Percentiles rank a stretch among this genome's conserved stretches.
Evolutionary conservation across 345 rosid genomes (phyloP).

Genomic region (Salix purpurea): DNA sequence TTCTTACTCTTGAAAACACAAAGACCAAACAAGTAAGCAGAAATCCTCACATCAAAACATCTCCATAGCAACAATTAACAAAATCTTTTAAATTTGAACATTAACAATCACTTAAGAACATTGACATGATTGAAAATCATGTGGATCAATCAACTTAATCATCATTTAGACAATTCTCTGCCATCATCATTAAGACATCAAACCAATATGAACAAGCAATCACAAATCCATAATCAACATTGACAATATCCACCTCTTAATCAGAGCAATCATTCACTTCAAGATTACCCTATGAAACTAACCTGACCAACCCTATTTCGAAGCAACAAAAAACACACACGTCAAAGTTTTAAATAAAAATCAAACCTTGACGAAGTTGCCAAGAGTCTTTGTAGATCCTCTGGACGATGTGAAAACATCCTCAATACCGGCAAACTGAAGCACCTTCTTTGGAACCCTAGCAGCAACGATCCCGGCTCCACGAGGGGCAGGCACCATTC

Average conservation of each 20-base stretch:
- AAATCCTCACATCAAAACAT: not conserved
- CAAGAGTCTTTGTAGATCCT: constrained; percentile 78
- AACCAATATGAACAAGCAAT: too few species aligned
- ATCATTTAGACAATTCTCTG: too few species aligned
- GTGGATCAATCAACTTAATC: too few species aligned
- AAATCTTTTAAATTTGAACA: not conserved
- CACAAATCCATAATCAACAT: too few species aligned
- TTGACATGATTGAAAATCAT: too few species aligned
- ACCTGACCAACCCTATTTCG: too few species aligned
- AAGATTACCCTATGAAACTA: not conserved
- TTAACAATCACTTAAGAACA: too few species aligned
- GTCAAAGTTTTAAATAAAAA: not conserved
- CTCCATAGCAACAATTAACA: not conserved
- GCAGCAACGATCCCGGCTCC: constrained; percentile 87
- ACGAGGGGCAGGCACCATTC: constrained; percentile 82
- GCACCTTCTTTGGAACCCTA: constrained; percentile 81
- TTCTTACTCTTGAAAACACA: not conserved
- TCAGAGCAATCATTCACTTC: not conserved
- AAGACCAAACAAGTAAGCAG: not conserved
- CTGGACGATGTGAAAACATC: constrained; percentile 83
- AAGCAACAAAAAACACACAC: not conserved
- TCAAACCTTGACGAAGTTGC: constrained; percentile 75
- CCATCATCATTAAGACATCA: too few species aligned
- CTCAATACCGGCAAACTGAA: constrained; percentile 78
- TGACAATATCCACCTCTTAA: too few species aligned